These are phyloP conservation scores for Fusarium falciforme DNA, from an alignment of 2,329 filamentous ascomycete genomes.

Conservation along the genomic window DNA sequence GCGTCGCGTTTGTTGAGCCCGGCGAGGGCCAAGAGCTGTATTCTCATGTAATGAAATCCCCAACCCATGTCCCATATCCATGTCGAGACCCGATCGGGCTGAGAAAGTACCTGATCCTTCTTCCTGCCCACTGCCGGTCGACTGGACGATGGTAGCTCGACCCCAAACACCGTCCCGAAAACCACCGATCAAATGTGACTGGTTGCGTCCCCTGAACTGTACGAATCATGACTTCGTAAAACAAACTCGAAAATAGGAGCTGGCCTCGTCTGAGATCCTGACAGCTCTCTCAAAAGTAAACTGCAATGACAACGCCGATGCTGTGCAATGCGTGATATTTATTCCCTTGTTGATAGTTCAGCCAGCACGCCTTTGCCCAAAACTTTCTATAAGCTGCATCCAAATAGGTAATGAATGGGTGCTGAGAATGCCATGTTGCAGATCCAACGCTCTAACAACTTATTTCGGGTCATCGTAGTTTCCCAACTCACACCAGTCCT, in stretches of 20 bases:
- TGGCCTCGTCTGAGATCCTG: neutral
- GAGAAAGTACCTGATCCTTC: conserved; percentile 21
- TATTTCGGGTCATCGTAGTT: conserved; percentile 43
- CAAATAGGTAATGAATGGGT: neutral
- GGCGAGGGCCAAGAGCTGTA: conserved; percentile 40
- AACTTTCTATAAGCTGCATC: conserved; percentile 4
- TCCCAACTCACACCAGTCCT: conserved; percentile 73
- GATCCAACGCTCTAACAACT: neutral
- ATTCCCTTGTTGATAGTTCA: conserved; percentile 10
- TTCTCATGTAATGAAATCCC: conserved; percentile 40
- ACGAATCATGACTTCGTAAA: conserved; percentile 34
- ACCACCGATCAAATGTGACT: neutral
- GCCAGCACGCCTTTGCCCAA: conserved; percentile 23
- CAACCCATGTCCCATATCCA: conserved; percentile 33
- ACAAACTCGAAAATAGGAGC: conserved; percentile 12
- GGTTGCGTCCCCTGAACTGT: neutral
- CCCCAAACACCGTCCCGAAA: neutral
- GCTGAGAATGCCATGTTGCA: neutral
- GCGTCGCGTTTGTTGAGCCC: conserved; percentile 16
- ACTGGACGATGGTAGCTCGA: neutral
- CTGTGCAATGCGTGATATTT: conserved; percentile 44
- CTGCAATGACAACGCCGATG: conserved; percentile 48
- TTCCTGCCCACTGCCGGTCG: neutral
- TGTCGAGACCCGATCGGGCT: conserved; percentile 4
- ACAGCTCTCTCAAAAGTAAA: conserved; percentile 13